Conservation (phyloP, 1,284 basidiomycete species). For the Sporisorium scitamineum region DNA sequence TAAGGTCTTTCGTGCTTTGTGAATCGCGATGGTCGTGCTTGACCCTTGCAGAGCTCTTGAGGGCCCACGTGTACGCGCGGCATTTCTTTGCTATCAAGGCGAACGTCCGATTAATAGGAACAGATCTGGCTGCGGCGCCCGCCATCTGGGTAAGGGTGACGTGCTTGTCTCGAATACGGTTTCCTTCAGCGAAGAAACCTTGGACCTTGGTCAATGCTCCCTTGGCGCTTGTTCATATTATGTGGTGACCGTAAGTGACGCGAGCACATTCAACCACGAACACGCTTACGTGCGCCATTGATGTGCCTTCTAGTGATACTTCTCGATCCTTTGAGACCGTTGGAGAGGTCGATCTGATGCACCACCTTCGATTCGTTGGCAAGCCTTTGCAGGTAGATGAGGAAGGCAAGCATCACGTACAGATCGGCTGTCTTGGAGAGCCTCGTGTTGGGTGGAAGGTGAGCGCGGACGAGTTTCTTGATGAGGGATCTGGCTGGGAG, state of each 20-base stretch:
- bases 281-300: slow-evolving; percentile 44
- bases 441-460: slow-evolving; percentile 40
- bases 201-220: no score
- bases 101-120: no score
- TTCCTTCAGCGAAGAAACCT: no score
- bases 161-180: neutral
- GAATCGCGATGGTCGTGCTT: neutral
- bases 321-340: slow-evolving; percentile 35
- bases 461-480: slow-evolving; percentile 44
- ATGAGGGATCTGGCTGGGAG: slow-evolving; percentile 43
- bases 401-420: slow-evolving; percentile 48
- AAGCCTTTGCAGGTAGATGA: slow-evolving; percentile 45
- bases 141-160: no score
- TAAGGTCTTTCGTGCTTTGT: no score
- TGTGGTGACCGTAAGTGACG: neutral
- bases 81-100: neutral
- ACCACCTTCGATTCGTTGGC: slow-evolving; percentile 47
- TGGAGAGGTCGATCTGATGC: slow-evolving; percentile 44
- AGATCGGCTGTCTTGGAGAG: slow-evolving; percentile 50
- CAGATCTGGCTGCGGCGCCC: no score
- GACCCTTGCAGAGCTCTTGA: neutral
- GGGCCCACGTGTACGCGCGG: neutral
- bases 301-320: slow-evolving; percentile 41
- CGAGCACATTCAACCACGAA: slow-evolving; percentile 26
- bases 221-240: no score